Conservation (phyloP, 306 rosid species). For the Cucumis cinereus region DNA sequence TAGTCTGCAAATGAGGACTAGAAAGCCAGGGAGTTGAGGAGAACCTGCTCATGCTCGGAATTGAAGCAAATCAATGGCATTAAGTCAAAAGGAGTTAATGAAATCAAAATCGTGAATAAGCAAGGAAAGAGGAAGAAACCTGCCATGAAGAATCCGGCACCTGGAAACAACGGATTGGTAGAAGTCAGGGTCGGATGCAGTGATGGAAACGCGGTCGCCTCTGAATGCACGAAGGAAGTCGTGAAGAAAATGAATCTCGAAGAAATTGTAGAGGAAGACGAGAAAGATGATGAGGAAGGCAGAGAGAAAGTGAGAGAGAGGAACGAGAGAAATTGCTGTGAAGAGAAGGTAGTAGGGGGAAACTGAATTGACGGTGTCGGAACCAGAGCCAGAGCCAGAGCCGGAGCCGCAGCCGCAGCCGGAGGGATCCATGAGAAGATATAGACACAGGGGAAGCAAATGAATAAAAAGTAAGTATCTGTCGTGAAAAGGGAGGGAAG, state of each 20-base stretch:
- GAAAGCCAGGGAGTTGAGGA: slow-evolving; percentile 72
- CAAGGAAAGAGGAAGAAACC: slow-evolving; percentile 12
- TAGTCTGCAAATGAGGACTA: slow-evolving; percentile 79
- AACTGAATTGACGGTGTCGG: background rate
- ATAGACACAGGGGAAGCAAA: background rate
- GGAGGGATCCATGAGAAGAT: slow-evolving; percentile 8
- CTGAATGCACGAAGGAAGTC: slow-evolving; percentile 45
- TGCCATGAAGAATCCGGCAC: slow-evolving; percentile 58
- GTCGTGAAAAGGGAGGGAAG: background rate
- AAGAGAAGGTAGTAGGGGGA: slow-evolving; percentile 35
- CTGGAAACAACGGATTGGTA: slow-evolving; percentile 63
- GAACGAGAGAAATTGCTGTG: slow-evolving; percentile 32
- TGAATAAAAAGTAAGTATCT: background rate
- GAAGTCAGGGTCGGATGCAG: slow-evolving; percentile 35
- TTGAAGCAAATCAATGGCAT: background rate
- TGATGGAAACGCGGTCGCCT: slow-evolving; percentile 37
- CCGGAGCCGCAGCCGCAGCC: too few relatives aligned
- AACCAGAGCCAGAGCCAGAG: too few relatives aligned
- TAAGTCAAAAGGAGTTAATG: background rate
- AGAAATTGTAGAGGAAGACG: slow-evolving; percentile 39
- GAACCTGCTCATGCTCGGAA: slow-evolving; percentile 21
- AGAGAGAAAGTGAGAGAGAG: slow-evolving; percentile 33
- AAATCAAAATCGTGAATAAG: background rate
- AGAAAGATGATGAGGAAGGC: slow-evolving; percentile 6
- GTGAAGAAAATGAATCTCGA: slow-evolving; percentile 55